Conservation (phyloP, 225 moss, liverwort and hornwort genomes). For the Straminergon stramineum region DNA sequence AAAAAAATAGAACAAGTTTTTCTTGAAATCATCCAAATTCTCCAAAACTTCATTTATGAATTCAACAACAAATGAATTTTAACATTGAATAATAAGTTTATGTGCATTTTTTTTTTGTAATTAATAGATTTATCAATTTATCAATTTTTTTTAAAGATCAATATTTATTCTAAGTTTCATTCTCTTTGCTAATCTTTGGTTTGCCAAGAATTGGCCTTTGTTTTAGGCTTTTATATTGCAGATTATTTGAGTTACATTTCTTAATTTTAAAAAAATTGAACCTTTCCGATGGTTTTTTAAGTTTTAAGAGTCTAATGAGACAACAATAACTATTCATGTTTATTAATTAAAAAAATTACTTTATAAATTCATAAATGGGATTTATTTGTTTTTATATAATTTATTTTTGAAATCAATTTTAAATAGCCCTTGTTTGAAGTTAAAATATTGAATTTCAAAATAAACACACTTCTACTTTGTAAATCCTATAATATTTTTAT, state of each 20-base stretch:
- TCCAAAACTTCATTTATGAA: neutral
- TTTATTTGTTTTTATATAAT: too few species aligned
- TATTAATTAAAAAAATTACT: neutral
- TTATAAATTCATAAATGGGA: fast-evolving
- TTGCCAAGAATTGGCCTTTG: fast-evolving
- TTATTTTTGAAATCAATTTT: neutral
- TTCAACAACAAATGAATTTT: neutral
- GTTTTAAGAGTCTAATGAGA: neutral
- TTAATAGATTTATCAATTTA: too few species aligned
- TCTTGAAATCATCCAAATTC: neutral
- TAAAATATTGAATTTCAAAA: neutral
- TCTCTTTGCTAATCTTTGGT: neutral
- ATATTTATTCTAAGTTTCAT: neutral
- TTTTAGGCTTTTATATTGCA: neutral
- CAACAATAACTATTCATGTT: neutral
- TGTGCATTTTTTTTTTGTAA: neutral
- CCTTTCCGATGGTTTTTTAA: fast-evolving
- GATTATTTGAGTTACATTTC: fast-evolving
- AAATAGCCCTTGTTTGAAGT: neutral
- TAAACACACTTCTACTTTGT: neutral
- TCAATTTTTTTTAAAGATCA: neutral
- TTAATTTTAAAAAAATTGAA: too few species aligned
- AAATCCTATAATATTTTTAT: too few species aligned
- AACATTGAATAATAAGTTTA: too few species aligned
- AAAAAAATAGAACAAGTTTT: too few species aligned